Evolutionary conservation across 108 stramenopile genomes (phyloP).

Genomic region (Parietichytrium sp.): DNA sequence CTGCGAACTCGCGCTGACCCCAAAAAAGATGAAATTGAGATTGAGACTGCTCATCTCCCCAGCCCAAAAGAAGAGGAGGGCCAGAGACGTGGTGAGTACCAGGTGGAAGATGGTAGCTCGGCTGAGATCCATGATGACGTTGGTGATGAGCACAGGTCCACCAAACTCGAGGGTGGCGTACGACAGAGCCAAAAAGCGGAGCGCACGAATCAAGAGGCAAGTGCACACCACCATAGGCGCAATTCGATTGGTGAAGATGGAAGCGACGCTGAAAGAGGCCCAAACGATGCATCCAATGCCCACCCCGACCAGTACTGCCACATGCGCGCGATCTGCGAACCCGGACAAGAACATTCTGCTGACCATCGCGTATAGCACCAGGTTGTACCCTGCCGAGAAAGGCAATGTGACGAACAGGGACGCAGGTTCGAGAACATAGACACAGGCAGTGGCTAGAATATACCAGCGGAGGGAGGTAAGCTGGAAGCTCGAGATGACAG

Average conservation of each 20-base stretch:
- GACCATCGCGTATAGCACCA: slow-evolving; percentile 11
- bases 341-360: slow-evolving; percentile 19
- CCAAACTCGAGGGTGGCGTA: background rate
- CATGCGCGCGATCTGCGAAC: slow-evolving; percentile 20
- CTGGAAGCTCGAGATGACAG: background rate
- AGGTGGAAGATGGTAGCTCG: slow-evolving; percentile 10
- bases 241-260: background rate
- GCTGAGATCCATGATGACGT: background rate
- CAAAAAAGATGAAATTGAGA: background rate
- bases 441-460: background rate
- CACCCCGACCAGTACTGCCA: background rate
- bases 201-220: background rate
- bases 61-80: slow-evolving; percentile 5
- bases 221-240: slow-evolving; percentile 10
- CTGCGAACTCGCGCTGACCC: background rate
- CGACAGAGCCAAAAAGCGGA: background rate
- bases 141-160: background rate
- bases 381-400: slow-evolving; percentile 10
- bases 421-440: slow-evolving; percentile 18
- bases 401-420: background rate
- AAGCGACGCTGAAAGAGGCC: background rate
- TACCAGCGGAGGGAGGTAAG: background rate
- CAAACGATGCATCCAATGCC: background rate
- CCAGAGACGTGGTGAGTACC: background rate
- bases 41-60: slow-evolving; percentile 14